Conservation (phyloP, 1,284 basidiomycete species). For the Naganishia albida region DNA sequence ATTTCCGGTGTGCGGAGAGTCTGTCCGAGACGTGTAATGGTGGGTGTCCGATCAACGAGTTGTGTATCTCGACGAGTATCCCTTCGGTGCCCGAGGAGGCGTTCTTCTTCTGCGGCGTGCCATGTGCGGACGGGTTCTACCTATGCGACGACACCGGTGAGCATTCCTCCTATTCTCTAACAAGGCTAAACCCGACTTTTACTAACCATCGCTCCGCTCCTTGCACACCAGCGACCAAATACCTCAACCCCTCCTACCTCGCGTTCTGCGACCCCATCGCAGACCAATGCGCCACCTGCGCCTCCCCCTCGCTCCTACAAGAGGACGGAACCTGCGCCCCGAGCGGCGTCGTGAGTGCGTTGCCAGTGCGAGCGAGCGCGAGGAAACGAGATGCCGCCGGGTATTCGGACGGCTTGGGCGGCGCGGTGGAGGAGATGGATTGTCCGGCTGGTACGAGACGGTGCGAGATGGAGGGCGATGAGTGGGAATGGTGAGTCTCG, state of each 20-base stretch:
- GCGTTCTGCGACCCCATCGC: constrained; percentile 19
- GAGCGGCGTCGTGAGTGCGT: constrained; percentile 8
- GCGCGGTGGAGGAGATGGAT: constrained; percentile 2
- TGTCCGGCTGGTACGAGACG: constrained; percentile 3
- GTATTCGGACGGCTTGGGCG: neutral
- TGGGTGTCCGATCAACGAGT: neutral
- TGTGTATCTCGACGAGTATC: constrained; percentile 9
- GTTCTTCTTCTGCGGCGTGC: constrained; percentile 22
- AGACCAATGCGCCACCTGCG: constrained; percentile 17
- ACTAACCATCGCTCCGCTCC: neutral
- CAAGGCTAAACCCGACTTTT: neutral
- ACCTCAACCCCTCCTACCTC: constrained; percentile 13
- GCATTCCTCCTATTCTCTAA: neutral
- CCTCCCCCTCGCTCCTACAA: neutral
- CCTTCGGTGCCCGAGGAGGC: neutral
- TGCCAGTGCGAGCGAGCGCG: constrained; percentile 15
- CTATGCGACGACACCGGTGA: constrained; percentile 15
- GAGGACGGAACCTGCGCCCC: constrained; percentile 4
- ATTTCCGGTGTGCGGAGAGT: constrained; percentile 9
- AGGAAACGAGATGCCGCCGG: neutral
- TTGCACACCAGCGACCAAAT: constrained; percentile 11
- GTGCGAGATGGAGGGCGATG: neutral
- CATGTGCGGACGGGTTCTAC: constrained; percentile 24
- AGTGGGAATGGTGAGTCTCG: constrained; percentile 25
- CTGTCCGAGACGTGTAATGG: constrained; percentile 15